Evolutionary conservation across 257 asterid species (phyloP).

Genomic region (Solanum tarapatanum): DNA sequence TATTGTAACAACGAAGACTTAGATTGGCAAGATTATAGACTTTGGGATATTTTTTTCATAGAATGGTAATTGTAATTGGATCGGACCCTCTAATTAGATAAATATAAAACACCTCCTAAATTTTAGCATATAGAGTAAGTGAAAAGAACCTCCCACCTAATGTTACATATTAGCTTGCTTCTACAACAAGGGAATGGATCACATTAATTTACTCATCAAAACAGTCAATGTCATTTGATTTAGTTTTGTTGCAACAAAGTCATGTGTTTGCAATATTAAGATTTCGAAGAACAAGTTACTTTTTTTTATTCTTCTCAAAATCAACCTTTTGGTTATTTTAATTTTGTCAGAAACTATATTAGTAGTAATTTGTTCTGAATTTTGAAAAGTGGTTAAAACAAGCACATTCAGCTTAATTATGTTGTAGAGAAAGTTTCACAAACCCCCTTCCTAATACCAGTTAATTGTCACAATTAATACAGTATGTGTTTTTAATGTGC

Average conservation of each 20-base stretch:
- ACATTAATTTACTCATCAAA: not conserved
- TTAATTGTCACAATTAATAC: not conserved
- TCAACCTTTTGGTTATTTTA: not conserved
- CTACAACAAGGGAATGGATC: not conserved
- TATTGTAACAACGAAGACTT: not conserved
- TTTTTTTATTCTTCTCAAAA: no score
- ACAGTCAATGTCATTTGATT: not conserved
- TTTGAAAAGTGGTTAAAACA: no score
- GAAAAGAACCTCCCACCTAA: not conserved
- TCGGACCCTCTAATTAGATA: not conserved
- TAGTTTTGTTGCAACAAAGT: not conserved
- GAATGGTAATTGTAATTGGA: no score
- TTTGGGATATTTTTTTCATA: not conserved
- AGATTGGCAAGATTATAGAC: not conserved
- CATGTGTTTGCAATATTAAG: not conserved
- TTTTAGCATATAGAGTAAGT: not conserved
- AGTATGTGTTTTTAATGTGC: not conserved
- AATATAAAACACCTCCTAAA: not conserved
- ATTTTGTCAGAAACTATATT: no score
- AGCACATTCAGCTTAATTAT: no score
- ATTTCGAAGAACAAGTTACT: not conserved
- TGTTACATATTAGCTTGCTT: not conserved
- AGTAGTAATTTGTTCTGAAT: no score
- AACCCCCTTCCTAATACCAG: not conserved
- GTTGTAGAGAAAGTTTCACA: not conserved